Evolutionary conservation across 202 grass and related monocot species (phyloP).

Genomic region (Carex sylvatica): DNA sequence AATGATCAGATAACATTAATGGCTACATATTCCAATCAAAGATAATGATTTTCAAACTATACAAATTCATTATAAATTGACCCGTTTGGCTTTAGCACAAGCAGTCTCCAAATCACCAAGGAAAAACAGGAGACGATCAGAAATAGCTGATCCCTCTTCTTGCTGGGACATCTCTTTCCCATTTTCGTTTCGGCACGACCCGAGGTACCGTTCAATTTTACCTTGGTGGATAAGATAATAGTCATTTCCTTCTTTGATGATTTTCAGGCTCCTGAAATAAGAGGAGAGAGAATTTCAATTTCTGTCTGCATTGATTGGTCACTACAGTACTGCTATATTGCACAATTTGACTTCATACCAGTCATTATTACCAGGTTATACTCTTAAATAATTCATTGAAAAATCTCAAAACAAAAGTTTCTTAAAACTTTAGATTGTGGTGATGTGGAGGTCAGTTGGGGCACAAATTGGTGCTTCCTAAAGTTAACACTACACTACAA

Average conservation of each 20-base stretch:
- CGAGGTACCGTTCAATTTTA: slow-evolving; percentile 68
- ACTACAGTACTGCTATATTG: no score
- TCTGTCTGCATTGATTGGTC: no score
- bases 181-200: slow-evolving; percentile 25
- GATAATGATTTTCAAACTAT: not conserved
- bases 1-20: not conserved
- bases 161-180: not conserved
- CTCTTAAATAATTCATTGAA: not conserved
- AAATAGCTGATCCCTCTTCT: slow-evolving; percentile 41
- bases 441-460: not conserved
- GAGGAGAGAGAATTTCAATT: not conserved
- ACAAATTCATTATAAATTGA: slow-evolving; percentile 27
- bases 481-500: not conserved
- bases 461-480: not conserved
- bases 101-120: slow-evolving; percentile 79
- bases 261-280: slow-evolving; percentile 59
- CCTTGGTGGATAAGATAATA: slow-evolving; percentile 92
- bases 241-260: slow-evolving; percentile 78
- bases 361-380: not conserved
- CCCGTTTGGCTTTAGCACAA: slow-evolving; percentile 57
- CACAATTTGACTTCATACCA: not conserved
- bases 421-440: not conserved
- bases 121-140: slow-evolving; percentile 76
- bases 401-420: not conserved
- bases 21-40: not conserved